Base-by-base conservation (phyloP, 495 filamentous ascomycete species). In the Penicillium robsamsonii region DNA sequence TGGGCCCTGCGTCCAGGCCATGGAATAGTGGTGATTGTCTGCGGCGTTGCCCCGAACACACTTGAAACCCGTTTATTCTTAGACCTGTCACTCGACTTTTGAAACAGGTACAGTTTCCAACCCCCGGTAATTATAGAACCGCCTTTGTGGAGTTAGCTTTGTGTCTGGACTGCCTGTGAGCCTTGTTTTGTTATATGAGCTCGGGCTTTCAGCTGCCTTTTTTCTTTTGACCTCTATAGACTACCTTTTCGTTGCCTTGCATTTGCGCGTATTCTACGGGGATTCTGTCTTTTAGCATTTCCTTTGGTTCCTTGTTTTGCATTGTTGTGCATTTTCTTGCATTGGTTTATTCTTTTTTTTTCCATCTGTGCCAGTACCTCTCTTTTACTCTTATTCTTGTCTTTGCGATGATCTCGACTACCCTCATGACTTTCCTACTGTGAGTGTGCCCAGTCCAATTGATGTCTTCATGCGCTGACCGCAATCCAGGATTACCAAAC, bases 361-460 rank as follows among this genome's bases (percentile, higher is more conserved):
- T 46, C 8, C 22, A 46, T 50, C 27, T 45, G 45, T 47, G 43
- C 40, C 35, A 50, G 5, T 24, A 38, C 31, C 31, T 48, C 30
- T 50, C 50, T 56, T 50, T 53, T 45, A 9, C 35, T 38, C n/a
- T 17, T 50, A 33, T 51, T 49, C 50, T 59, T 35, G 13, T 47
- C 35, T 57, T 62, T 60, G 57, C 54, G n/a, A 89, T 88, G 86
- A 75, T 81, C 40, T 85, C 81, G n/a, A 88, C 84, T n/a, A 87
- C 86, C 22, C 80, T 90, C 64, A 84, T 88, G 75, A 88, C 87
- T 54, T 89, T 89, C 61, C 76, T 87, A 71, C 69, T 90, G 87
- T 88, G 75, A 84, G 84, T 83, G 12, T 47, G 4, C 11, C 20
- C 5, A 5, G n/a, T 53, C 4, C 27, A 44, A 43, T 40, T 25